Evolutionary conservation across 768 basidiomycete genomes (phyloP).

Genomic region (Boletus vermiculosoides): DNA sequence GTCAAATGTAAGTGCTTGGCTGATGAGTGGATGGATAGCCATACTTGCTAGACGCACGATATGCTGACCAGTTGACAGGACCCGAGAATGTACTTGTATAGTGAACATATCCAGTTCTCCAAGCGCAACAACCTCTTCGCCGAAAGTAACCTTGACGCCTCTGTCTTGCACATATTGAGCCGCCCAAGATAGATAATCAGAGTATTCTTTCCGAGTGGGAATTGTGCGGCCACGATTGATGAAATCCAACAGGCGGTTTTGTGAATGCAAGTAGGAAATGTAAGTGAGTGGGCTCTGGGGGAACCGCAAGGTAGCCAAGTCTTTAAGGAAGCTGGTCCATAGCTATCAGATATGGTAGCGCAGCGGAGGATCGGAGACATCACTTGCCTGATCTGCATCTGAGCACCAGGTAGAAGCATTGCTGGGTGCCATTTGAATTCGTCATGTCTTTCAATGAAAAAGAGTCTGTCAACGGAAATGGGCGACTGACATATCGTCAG

Average conservation of each 20-base stretch:
- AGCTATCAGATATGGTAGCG: conserved; percentile 4
- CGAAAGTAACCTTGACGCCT: conserved; percentile 44
- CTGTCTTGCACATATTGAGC: conserved; percentile 43
- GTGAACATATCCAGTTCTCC: conserved; percentile 32
- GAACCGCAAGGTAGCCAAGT: conserved; percentile 51
- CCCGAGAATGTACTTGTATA: conserved; percentile 40
- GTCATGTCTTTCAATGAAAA: conserved; percentile 50
- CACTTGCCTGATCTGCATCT: conserved; percentile 52
- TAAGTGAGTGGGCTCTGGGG: conserved; percentile 54
- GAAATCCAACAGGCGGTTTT: conserved; percentile 48
- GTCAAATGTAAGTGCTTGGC: neutral
- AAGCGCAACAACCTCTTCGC: conserved; percentile 46
- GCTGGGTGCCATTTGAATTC: conserved; percentile 55
- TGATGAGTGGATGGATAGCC: conserved; percentile 16
- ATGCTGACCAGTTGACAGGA: conserved; percentile 36
- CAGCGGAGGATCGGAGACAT: neutral
- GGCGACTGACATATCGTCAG: conserved; percentile 9
- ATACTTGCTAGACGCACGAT: conserved; percentile 38
- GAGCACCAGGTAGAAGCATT: conserved; percentile 50
- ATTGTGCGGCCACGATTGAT: conserved; percentile 52
- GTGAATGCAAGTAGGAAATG: conserved; percentile 49
- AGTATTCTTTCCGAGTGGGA: conserved; percentile 52
- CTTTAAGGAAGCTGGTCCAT: conserved; percentile 46
- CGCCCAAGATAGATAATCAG: conserved; percentile 55
- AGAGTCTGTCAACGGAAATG: conserved; percentile 30